Percentiles rank a stretch among this genome's conserved stretches.
These are phyloP conservation scores for Salix arbutifolia DNA, from an alignment of 345 rosid genomes.

Conservation along the genomic window DNA sequence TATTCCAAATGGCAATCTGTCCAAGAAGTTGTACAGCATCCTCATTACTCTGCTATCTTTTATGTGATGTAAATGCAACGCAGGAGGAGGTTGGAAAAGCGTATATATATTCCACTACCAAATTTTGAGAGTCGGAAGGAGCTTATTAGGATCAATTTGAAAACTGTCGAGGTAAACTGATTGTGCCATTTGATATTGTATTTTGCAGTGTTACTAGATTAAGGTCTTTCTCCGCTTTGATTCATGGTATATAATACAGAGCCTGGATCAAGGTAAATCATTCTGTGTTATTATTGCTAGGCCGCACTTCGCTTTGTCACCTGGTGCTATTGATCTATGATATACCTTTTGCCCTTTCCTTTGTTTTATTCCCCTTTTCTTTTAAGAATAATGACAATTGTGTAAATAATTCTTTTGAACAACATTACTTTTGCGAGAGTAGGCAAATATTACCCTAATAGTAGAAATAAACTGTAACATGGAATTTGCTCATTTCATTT, in stretches of 20 bases:
- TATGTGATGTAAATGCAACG: slow-evolving; percentile 23
- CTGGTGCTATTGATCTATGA: neutral
- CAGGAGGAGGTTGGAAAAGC: slow-evolving; percentile 99
- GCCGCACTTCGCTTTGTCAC: neutral
- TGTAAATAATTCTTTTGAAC: neutral
- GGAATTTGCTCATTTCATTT: neutral
- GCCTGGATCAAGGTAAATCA: neutral
- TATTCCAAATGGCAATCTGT: neutral
- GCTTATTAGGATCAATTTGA: slow-evolving; percentile 91
- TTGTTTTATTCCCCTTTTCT: neutral
- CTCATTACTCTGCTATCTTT: neutral
- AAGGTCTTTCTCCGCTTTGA: neutral
- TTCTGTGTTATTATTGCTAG: neutral
- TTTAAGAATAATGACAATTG: neutral
- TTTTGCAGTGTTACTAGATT: neutral
- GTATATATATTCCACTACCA: slow-evolving; percentile 99
- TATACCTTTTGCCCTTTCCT: neutral
- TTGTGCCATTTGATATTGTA: neutral
- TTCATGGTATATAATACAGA: neutral
- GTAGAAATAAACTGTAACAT: no score
- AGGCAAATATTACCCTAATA: neutral
- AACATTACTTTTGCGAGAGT: neutral
- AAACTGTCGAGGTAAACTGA: slow-evolving; percentile 82
- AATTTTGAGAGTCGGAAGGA: slow-evolving; percentile 94
- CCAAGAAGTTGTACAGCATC: neutral